phyloP scores from a whole-genome alignment of 148 eudicot species.

The Talinum fruticosum region DNA sequence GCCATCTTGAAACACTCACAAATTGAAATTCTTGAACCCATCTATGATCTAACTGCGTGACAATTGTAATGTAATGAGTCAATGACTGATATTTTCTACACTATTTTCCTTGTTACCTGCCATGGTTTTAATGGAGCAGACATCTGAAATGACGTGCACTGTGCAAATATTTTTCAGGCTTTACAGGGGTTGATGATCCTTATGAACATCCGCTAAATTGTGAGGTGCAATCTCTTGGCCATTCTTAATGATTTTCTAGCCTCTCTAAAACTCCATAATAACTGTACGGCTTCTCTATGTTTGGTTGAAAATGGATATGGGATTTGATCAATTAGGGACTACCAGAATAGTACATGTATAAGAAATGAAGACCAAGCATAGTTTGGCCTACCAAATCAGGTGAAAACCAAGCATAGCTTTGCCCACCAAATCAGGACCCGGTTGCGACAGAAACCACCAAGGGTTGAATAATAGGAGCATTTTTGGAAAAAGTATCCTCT shows the following conservation, averaged over 20 bases:
- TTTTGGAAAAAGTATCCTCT: no score
- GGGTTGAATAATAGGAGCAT: not conserved
- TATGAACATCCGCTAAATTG: conserved; percentile 75
- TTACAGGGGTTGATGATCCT: conserved; percentile 96
- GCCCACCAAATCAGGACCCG: no score
- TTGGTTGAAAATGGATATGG: not conserved
- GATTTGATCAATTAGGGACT: not conserved
- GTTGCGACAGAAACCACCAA: no score
- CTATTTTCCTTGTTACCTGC: not conserved
- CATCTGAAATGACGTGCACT: conserved; percentile 4
- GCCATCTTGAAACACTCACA: not conserved
- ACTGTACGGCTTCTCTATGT: conserved; percentile 1
- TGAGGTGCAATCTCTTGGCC: conserved; percentile 54
- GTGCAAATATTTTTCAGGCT: conserved; percentile 51
- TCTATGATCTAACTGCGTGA: not conserved
- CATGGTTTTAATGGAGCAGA: not conserved
- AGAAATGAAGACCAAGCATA: not conserved
- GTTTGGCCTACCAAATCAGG: not conserved
- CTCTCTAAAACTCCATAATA: conserved; percentile 3
- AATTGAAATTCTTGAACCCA: not conserved
- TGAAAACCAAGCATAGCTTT: no score
- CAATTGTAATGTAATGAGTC: conserved; percentile 1
- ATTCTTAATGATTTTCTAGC: not conserved
- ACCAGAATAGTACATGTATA: not conserved
- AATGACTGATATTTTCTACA: not conserved